Evolutionary conservation across 192 early-diverging fungal species (phyloP).

Genomic region (Rhizophagus prolifer): DNA sequence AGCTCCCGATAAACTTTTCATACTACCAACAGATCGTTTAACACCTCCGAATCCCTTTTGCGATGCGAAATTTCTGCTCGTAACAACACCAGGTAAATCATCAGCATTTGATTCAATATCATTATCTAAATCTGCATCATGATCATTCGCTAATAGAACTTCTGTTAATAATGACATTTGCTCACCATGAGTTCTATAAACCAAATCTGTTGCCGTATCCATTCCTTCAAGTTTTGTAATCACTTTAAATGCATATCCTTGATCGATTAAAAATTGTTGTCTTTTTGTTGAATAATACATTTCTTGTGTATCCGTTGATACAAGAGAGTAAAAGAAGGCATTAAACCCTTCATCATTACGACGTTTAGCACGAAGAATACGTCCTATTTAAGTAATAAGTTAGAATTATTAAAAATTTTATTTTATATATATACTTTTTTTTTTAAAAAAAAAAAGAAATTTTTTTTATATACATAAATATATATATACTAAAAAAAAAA

Average conservation of each 20-base stretch:
- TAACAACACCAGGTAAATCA: constrained; percentile 49
- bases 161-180: constrained; percentile 85
- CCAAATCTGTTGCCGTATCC: constrained; percentile 73
- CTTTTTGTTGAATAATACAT: constrained; percentile 98
- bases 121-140: constrained; percentile 53
- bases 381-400: constrained; percentile 37
- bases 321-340: constrained; percentile 98
- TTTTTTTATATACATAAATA: no score
- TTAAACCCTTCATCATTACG: constrained; percentile 93
- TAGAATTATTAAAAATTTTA: not conserved
- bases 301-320: constrained; percentile 97
- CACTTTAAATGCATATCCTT: constrained; percentile 99
- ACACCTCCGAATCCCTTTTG: constrained; percentile 45
- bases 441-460: not conserved
- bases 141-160: constrained; percentile 75
- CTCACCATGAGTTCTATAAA: constrained; percentile 67
- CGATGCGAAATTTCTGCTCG: constrained; percentile 38
- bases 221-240: constrained; percentile 96
- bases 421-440: no score
- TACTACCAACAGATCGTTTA: constrained; percentile 57
- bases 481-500: not conserved
- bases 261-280: constrained; percentile 99
- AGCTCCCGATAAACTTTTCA: constrained; percentile 84
- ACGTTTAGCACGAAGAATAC: constrained; percentile 92
- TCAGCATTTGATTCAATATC: constrained; percentile 67